Percentiles rank a stretch among this genome's conserved stretches.
Conservation (phyloP, 768 basidiomycete species). For the Rhizopogon vinicolor region DNA sequence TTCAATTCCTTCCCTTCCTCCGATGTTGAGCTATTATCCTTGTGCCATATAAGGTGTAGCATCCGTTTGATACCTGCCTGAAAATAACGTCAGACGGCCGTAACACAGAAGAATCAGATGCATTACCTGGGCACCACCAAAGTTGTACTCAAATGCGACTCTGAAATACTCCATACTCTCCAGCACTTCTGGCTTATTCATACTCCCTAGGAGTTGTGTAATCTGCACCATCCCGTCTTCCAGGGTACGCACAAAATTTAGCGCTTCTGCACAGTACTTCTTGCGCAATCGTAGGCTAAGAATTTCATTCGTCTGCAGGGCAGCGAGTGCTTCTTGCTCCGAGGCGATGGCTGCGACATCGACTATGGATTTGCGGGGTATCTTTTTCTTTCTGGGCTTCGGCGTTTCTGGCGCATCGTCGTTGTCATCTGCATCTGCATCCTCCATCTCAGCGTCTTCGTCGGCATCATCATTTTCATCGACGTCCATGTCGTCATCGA, state of each 20-base stretch:
- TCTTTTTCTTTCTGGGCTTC: constrained; percentile 42
- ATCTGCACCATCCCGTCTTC: constrained; percentile 69
- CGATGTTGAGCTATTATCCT: constrained; percentile 83
- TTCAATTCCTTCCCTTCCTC: constrained; percentile 77
- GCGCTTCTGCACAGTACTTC: constrained; percentile 82
- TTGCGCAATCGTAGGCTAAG: constrained; percentile 68
- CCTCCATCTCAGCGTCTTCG: constrained; percentile 14
- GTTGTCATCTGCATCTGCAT: constrained; percentile 29
- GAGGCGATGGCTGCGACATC: constrained; percentile 65
- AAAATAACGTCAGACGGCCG: constrained; percentile 3
- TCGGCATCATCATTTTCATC: constrained; percentile 38
- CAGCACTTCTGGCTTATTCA: constrained; percentile 76
- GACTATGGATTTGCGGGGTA: constrained; percentile 64
- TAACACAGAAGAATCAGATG: background rate
- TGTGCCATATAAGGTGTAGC: constrained; percentile 96
- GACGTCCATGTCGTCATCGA: constrained; percentile 54
- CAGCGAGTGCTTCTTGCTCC: constrained; percentile 68
- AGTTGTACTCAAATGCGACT: constrained; percentile 73
- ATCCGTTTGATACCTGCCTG: constrained; percentile 91
- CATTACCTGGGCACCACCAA: constrained; percentile 70
- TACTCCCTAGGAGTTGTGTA: constrained; percentile 79
- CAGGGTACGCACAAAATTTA: constrained; percentile 73
- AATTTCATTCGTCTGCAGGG: constrained; percentile 61
- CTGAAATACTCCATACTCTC: constrained; percentile 91
- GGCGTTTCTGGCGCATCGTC: constrained; percentile 33